These are phyloP conservation scores for Thielaviopsis populi DNA, from an alignment of 2,329 filamentous ascomycete genomes.

Conservation along the genomic window DNA sequence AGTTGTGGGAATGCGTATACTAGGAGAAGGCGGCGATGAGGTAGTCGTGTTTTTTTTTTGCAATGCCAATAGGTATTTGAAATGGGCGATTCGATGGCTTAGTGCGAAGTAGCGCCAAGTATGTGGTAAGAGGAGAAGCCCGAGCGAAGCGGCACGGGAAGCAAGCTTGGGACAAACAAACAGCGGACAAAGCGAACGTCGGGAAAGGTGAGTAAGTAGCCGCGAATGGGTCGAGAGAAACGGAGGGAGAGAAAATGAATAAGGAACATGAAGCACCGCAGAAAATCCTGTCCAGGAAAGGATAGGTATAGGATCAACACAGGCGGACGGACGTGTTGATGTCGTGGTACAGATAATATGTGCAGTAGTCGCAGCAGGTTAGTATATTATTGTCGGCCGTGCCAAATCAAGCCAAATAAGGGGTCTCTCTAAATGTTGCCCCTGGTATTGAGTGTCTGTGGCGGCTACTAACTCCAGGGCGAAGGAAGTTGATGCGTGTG, in stretches of 20 bases:
- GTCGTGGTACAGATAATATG: constrained; percentile 1
- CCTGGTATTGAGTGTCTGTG: not conserved
- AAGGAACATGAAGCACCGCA: constrained; percentile 1
- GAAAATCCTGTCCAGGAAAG: not conserved
- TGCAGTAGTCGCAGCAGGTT: not conserved
- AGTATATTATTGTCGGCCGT: constrained; percentile 1
- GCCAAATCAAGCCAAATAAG: not conserved
- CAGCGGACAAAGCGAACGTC: not conserved
- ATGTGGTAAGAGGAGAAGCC: not conserved
- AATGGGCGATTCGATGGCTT: not conserved
- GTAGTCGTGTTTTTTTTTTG: not conserved
- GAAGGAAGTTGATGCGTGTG: not conserved
- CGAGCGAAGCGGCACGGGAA: constrained; percentile 3
- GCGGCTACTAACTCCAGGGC: not conserved
- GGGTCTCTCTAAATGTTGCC: not conserved
- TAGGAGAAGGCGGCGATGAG: too few species aligned
- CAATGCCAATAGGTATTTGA: not conserved
- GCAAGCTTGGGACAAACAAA: constrained; percentile 2
- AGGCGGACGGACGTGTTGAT: not conserved
- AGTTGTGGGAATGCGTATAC: too few species aligned
- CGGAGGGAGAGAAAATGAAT: not conserved
- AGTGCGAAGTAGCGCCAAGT: constrained; percentile 6
- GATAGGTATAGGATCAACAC: not conserved
- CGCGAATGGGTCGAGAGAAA: not conserved
- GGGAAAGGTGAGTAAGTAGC: not conserved